phyloP scores from a whole-genome alignment of 78 protist species.

The Dictyostelium citrinum region DNA sequence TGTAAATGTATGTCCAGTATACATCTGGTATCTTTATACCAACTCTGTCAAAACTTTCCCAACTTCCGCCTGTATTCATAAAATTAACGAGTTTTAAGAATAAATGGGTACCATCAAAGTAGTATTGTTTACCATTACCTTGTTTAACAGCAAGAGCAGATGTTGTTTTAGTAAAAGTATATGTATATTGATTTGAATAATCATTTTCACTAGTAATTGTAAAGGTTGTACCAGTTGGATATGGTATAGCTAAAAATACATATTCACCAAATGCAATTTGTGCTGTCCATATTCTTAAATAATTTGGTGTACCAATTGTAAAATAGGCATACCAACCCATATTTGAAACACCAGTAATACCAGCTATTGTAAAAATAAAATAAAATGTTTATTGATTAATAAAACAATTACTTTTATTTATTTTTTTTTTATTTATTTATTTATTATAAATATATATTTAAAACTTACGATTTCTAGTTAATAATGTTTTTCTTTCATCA shows the following conservation, averaged over 20 bases:
- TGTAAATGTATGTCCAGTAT: neutral
- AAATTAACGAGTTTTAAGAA: constrained; percentile 7
- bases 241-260: neutral
- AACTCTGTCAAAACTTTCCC: constrained; percentile 3
- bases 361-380: neutral
- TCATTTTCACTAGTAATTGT: neutral
- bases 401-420: neutral
- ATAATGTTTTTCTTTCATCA: neutral
- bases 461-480: constrained; percentile 13
- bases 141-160: constrained; percentile 6
- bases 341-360: constrained; percentile 53
- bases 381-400: neutral
- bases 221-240: constrained; percentile 16
- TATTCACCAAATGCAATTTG: constrained; percentile 21
- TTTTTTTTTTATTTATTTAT: neutral
- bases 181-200: neutral
- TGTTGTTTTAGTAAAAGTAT: neutral
- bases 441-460: neutral
- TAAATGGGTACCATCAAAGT: constrained; percentile 37
- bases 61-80: neutral
- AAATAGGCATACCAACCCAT: constrained; percentile 48
- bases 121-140: constrained; percentile 36
- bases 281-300: neutral
- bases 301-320: neutral
- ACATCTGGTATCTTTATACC: neutral